Evolutionary conservation across 2,329 filamentous ascomycete genomes (phyloP), one percentile per base, ranked within the genome.

Genomic region (Colletotrichum sp.): DNA sequence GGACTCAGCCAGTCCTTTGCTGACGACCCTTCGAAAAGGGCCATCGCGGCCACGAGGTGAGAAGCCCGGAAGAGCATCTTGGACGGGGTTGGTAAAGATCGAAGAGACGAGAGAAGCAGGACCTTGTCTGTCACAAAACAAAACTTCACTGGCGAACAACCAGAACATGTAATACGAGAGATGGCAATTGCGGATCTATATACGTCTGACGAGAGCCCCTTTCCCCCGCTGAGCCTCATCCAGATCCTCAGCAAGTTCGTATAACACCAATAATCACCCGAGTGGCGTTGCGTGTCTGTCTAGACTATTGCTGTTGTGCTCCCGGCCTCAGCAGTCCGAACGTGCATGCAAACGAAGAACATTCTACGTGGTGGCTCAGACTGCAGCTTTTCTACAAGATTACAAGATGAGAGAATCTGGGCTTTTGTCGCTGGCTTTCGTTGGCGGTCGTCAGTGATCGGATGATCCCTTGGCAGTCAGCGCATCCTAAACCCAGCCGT

Each of bases 1-100:
- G 85, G 85, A 48, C 81, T 82, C 10, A 78, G 39, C 77, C 78
- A 78, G 34, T 81, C 79, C 16, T 57, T 57, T 7, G 66, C 64
- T 32, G 43, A 64, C 14, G 65, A 68, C 43, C 30, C 66, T 21
- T 68, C 64, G 12, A 72, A 34, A 9, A 75, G 73, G n/a, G 73
- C 73, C 63, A 75, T 63, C 13, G 26, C 34, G 32, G 69, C 70
- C 28, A 52, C 63, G 14, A 73, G 24, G 18, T 61, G 69, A 6
- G 70, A 59, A 39, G 65, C 43, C 18, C 57, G 39, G 18, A 72
- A 68, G 16, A 72, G 55, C 73, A 75, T 75, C 1, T 63, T 68
- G 43, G 21, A 36, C 24, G 52, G 14, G 21, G 21, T 28, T 18
- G 13, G 13, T 28, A 16, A 14, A 65, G 8, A 32, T 32, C 4